Evolutionary conservation across 2,329 filamentous ascomycete genomes (phyloP).

Genomic region (Pseudogymnoascus sp.): DNA sequence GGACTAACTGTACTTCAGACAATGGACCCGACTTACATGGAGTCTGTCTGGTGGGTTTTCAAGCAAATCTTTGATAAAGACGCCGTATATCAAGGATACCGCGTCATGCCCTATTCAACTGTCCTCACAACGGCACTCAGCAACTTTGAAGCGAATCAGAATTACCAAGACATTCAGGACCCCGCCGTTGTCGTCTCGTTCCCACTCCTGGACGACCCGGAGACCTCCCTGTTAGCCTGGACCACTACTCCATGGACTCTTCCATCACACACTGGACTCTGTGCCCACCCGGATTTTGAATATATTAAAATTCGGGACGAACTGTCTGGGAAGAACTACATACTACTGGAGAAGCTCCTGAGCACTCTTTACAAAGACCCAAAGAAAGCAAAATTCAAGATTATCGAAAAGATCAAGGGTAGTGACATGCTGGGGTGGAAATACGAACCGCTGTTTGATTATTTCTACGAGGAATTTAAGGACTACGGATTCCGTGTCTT

Average conservation of each 20-base stretch:
- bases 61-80: conserved; percentile 87
- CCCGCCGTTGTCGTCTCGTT: conserved; percentile 85
- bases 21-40: conserved; percentile 94
- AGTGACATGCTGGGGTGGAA: conserved; percentile 81
- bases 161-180: conserved; percentile 89
- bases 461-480: conserved; percentile 84
- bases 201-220: conserved; percentile 68
- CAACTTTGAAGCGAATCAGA: conserved; percentile 90
- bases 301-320: conserved; percentile 83
- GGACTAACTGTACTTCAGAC: conserved; percentile 42
- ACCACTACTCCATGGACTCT: conserved; percentile 86
- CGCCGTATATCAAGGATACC: conserved; percentile 79
- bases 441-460: conserved; percentile 82
- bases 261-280: conserved; percentile 70
- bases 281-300: conserved; percentile 73
- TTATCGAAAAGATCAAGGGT: conserved; percentile 70
- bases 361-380: conserved; percentile 84
- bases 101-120: conserved; percentile 93
- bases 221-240: conserved; percentile 73
- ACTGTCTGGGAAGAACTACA: conserved; percentile 71
- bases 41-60: conserved; percentile 94
- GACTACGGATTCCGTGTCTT: conserved; percentile 74
- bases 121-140: conserved; percentile 81
- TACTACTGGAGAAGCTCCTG: conserved; percentile 74
- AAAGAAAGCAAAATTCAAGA: conserved; percentile 89